Conservation (phyloP, 1,284 basidiomycete genomes). For the Puccinia brachypodii region DNA sequence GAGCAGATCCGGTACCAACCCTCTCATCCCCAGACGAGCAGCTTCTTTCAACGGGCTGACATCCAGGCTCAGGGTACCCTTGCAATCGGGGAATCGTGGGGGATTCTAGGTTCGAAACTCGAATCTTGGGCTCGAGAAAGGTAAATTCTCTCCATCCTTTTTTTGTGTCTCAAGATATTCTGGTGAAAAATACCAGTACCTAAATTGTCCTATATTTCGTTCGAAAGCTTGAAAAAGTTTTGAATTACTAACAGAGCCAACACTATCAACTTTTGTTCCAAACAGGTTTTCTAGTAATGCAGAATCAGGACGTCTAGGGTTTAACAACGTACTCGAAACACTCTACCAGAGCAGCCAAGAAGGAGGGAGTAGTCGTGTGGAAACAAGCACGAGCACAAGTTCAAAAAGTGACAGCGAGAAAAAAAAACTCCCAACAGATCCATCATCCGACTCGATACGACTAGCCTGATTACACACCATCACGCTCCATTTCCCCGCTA, state of each 20-base stretch:
- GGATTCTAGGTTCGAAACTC: conserved; percentile 9
- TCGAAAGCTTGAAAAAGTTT: not conserved
- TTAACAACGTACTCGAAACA: conserved; percentile 9
- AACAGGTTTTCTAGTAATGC: conserved; percentile 31
- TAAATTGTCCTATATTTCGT: too few species aligned
- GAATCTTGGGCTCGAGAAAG: conserved; percentile 41
- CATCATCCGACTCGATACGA: conserved; percentile 1
- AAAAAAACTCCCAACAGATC: not conserved
- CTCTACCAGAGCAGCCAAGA: not conserved
- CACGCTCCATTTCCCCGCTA: too few species aligned
- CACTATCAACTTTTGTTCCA: not conserved
- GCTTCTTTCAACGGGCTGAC: conserved; percentile 37
- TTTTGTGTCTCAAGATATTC: not conserved
- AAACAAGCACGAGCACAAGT: not conserved
- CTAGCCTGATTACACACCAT: not conserved
- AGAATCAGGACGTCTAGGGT: conserved; percentile 25
- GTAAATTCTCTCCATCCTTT: not conserved
- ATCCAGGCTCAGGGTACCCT: conserved; percentile 40
- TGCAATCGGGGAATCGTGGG: conserved; percentile 35
- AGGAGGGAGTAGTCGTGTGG: too few species aligned
- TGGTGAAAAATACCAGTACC: too few species aligned
- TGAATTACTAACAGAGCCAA: not conserved
- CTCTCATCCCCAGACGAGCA: not conserved
- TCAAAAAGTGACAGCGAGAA: not conserved
- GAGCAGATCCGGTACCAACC: conserved; percentile 40